Percentiles rank a stretch among this genome's conserved stretches.
Conservation (phyloP, 345 rosid genomes). For the Leavenworthia alabamica region DNA sequence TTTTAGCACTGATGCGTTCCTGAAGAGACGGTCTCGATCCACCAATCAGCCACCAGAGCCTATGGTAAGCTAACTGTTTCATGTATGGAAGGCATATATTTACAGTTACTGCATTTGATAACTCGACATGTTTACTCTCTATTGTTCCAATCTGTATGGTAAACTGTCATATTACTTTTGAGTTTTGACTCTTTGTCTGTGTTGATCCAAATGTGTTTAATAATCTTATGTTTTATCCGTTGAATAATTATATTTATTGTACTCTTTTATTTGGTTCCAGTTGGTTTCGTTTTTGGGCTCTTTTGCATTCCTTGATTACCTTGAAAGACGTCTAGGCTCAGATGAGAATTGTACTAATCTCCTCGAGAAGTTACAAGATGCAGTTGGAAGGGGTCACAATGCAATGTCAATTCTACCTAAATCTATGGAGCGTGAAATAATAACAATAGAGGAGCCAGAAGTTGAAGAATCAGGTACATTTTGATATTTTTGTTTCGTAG, state of each 20-base stretch:
- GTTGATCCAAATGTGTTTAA: conserved; percentile 2
- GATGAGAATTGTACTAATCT: conserved; percentile 71
- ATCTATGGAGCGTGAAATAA: conserved; percentile 66
- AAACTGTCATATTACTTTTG: neutral
- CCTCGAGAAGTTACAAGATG: conserved; percentile 92
- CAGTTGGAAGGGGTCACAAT: conserved; percentile 94
- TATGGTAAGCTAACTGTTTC: conserved; percentile 54
- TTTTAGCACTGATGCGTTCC: conserved; percentile 84
- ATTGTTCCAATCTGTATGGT: neutral
- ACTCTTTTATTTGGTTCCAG: conserved; percentile 38
- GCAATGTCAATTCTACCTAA: conserved; percentile 73
- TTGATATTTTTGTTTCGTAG: conserved; percentile 16
- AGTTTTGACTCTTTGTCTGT: neutral
- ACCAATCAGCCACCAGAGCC: conserved; percentile 84
- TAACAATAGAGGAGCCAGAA: conserved; percentile 86
- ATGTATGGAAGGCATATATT: conserved; percentile 8
- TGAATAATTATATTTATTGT: conserved; percentile 1
- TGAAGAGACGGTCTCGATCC: conserved; percentile 85
- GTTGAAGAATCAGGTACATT: conserved; percentile 58
- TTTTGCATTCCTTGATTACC: conserved; percentile 84
- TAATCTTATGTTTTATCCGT: neutral
- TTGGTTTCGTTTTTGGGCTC: conserved; percentile 72
- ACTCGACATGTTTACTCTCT: conserved; percentile 3
- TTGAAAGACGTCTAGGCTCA: conserved; percentile 69
- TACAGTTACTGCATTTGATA: neutral